Evolutionary conservation across 768 basidiomycete species (phyloP).

Genomic region (Trametes coccinea): DNA sequence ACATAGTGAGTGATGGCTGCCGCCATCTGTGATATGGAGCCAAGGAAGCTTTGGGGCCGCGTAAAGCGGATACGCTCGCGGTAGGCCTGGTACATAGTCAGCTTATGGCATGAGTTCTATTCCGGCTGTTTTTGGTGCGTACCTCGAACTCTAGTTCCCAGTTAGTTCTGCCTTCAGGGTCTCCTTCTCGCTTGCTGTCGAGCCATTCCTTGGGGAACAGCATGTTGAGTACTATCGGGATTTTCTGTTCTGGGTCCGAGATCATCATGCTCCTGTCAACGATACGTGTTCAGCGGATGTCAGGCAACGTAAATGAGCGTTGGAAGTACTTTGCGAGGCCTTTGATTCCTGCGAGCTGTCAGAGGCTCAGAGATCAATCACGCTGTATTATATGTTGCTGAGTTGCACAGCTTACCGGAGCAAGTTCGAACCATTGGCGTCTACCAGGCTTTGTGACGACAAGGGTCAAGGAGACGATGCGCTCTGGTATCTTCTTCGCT

Average conservation of each 20-base stretch:
- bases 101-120: no score
- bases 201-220: slow-evolving; percentile 67
- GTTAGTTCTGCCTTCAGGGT: slow-evolving; percentile 63
- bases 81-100: slow-evolving; percentile 39
- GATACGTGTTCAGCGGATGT: neutral
- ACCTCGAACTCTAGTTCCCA: slow-evolving; percentile 60
- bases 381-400: no score
- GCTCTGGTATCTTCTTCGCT: slow-evolving; percentile 60
- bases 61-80: slow-evolving; percentile 50
- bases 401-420: slow-evolving; percentile 49
- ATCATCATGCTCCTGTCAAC: slow-evolving; percentile 38
- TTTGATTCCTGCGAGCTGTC: slow-evolving; percentile 1
- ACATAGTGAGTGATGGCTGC: slow-evolving; percentile 69
- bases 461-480: slow-evolving; percentile 66
- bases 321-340: slow-evolving; percentile 1
- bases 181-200: slow-evolving; percentile 48
- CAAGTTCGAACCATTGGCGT: slow-evolving; percentile 54
- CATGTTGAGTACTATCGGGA: slow-evolving; percentile 54
- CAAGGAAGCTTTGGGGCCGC: slow-evolving; percentile 58
- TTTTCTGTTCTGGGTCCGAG: slow-evolving; percentile 46
- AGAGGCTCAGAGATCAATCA: neutral
- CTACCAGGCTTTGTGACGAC: slow-evolving; percentile 73
- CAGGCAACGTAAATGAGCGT: neutral
- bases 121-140: neutral
- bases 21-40: slow-evolving; percentile 70